Base-by-base conservation (phyloP, 345 rosid species). In the Hypericum androsaemum region DNA sequence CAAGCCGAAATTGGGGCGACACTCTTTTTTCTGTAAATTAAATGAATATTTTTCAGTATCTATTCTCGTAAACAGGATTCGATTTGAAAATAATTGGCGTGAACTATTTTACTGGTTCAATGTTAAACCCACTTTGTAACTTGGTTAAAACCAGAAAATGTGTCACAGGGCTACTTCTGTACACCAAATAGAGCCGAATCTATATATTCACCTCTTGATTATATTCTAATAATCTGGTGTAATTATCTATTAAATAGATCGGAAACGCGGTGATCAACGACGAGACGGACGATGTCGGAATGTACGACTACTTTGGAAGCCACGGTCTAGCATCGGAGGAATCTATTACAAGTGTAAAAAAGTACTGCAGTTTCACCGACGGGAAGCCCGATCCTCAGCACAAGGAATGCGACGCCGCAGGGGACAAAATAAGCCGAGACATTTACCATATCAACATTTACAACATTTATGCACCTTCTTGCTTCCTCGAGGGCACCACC, bases 231-330 rank as follows among this genome's bases (percentile, higher is more conserved):
- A 1, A 1, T 22, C 32, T 22, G 4, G 2, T 22, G 32, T 22
- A 22, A 22, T 4, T 22, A 1, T 22, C 32, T 22, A 22, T 22
- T 22, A 22, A 60, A 55, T 80, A 87, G 84, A 84, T 87, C 11
- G 98, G 98, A 28, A 87, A 90, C 65, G 88, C 95, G 0, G 95
- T 75, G 64, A 82, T 84, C 58, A 73, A 87, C 52, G 83, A 75
- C 47, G 84, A 79, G 58, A 82, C 89, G 0, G 96, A 87, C 58
- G 22, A 1, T 6, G 67, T 47, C 54, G 98, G 92, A 53, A 84
- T 82, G 86, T 82, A 76, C 38, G 88, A 79, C 13, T 90, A 62
- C 64, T 65, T 75, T 10, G 79, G 54, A 41, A 74, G 68, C 40
- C 96, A 88, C 46, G 92, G 88, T 3, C 11, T 88, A 60, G 73